Evolutionary conservation across 2,329 filamentous ascomycete genomes (phyloP), one percentile per base, ranked within the genome.

Genomic region (Cercospora sojina): DNA sequence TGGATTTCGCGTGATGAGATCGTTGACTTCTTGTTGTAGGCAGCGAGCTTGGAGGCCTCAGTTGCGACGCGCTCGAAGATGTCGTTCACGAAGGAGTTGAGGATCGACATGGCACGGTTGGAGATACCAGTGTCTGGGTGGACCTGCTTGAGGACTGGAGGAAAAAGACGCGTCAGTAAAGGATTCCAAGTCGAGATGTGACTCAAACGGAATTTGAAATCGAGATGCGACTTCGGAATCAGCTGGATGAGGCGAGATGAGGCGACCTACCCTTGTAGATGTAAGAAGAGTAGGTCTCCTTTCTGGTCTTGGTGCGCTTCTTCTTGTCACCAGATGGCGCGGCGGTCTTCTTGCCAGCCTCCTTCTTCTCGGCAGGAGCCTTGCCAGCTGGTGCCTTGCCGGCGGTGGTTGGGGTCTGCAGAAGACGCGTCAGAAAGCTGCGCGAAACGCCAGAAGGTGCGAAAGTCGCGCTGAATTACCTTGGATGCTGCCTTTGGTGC

Each of bases 11-110:
- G 91, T 74, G 95, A 98, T 63, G 94, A 98, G 84, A 99, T 99
- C 81, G 95, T 99, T 60, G 94, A 98, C 88, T 99, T 99, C 91
- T 98, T 99, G 91, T 99, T 99, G 88, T 99, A 99, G 72, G 95
- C 95, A 75, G 95, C 95, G 69, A 99, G 90, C 90, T 99, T 99
- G 81, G 92, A 97, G 61, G 95, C 95, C 85, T 99, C 95, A 67
- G 95, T 97, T 73, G 95, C 95, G 76, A 99, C 94, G 77, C 95
- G 93, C 90, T 99, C 95, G 82, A 99, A 99, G 81, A 99, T 99
- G 79, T 99, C 93, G 81, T 98, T 99, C 86, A 99, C 95, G 80
- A 99, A 99, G 0, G 95, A 99, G 91, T 99, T 99, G 79, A 99
- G 85, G 80, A 99, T 99, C 64, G 93, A 97, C 95, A 99, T 99